phyloP scores from a whole-genome alignment of 2,329 filamentous ascomycete genomes.

The Colletotrichum theobromicola region DNA sequence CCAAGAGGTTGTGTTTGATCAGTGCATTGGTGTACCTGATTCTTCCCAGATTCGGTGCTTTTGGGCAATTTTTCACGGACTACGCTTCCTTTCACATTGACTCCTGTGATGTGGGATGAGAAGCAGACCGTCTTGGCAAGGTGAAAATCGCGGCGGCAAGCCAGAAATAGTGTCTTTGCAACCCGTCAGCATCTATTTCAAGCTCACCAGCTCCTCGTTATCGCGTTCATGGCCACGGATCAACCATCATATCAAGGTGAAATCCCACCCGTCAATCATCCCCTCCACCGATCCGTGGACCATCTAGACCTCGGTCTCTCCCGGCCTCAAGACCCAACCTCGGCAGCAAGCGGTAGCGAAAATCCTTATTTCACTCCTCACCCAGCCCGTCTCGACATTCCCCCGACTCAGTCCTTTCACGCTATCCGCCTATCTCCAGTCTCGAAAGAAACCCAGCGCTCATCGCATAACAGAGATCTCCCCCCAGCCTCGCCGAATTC shows the following conservation, averaged over 20 bases:
- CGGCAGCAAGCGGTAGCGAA: background rate
- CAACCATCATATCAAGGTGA: background rate
- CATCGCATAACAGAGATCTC: constrained; percentile 3
- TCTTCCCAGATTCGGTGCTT: background rate
- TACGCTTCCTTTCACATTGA: background rate
- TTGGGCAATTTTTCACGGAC: background rate
- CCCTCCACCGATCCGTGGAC: background rate
- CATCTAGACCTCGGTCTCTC: background rate
- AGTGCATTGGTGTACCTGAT: background rate
- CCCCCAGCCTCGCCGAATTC: background rate
- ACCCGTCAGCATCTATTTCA: background rate
- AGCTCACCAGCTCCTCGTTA: background rate
- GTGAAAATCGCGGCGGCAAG: background rate
- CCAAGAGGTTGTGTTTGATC: constrained; percentile 3
- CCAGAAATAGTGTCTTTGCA: background rate
- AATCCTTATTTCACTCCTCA: background rate
- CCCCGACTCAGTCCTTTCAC: background rate
- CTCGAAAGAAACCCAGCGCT: background rate
- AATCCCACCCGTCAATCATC: background rate
- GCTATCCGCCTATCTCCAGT: background rate
- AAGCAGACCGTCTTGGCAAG: background rate
- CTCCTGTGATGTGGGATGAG: background rate
- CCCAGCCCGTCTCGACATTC: background rate
- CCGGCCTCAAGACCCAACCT: background rate
- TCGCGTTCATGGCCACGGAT: background rate